Conservation (phyloP, 495 filamentous ascomycete genomes). For the Pyrenula aspistea region DNA sequence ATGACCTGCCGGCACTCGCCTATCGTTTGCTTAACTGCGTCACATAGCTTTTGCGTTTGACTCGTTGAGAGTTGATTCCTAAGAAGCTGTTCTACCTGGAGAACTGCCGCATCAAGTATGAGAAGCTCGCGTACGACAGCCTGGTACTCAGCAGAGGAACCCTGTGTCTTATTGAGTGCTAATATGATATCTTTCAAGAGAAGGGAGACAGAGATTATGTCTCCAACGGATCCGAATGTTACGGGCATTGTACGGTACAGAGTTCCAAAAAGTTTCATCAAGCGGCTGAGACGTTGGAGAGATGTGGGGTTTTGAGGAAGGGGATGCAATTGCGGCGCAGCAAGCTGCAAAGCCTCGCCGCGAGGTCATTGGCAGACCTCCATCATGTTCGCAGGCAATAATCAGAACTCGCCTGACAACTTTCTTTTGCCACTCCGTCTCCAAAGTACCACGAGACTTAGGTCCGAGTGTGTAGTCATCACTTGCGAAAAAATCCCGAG, state of each 20-base stretch:
- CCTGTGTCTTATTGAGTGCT: constrained; percentile 13
- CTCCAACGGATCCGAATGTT: constrained; percentile 20
- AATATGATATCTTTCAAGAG: constrained; percentile 18
- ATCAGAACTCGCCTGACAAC: too few relatives aligned
- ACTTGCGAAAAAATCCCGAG: too few relatives aligned
- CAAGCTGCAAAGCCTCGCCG: background rate
- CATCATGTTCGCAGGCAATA: too few relatives aligned
- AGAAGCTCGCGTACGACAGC: constrained; percentile 13
- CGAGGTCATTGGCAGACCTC: too few relatives aligned
- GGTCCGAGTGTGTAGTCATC: too few relatives aligned
- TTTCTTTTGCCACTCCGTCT: too few relatives aligned
- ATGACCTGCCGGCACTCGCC: constrained; percentile 4
- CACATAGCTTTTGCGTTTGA: constrained; percentile 5
- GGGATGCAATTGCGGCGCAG: background rate
- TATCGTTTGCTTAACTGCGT: constrained; percentile 1
- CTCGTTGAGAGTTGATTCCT: constrained; percentile 1
- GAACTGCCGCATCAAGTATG: constrained; percentile 12
- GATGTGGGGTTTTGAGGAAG: too few relatives aligned
- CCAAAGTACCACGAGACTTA: too few relatives aligned
- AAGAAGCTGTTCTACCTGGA: constrained; percentile 12
- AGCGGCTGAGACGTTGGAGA: background rate
- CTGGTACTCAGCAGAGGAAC: constrained; percentile 16
- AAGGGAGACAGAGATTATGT: constrained; percentile 17
- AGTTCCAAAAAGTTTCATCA: background rate
- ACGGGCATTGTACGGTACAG: constrained; percentile 12